Percentiles rank a stretch among this genome's conserved stretches.
These are phyloP conservation scores for Solanum sparsipilum DNA, from an alignment of 257 asterid species.

Conservation along the genomic window DNA sequence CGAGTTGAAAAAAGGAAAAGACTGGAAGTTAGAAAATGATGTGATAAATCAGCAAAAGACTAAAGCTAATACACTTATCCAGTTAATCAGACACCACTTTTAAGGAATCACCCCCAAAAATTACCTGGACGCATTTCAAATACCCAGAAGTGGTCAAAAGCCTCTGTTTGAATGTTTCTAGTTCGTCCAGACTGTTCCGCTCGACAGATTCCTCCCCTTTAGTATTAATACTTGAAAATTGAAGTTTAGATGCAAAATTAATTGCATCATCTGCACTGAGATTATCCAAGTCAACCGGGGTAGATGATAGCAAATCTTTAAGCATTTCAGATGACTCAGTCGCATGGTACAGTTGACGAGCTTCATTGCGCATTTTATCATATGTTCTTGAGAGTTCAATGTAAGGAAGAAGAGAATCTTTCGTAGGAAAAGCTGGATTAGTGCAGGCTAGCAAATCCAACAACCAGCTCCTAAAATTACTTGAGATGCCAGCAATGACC, in stretches of 20 bases:
- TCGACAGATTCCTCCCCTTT: conserved; percentile 48
- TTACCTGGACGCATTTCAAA: conserved; percentile 94
- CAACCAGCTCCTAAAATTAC: conserved; percentile 57
- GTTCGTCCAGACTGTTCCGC: conserved; percentile 50
- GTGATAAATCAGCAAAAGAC: background rate
- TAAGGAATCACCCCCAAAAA: background rate
- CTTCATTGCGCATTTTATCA: conserved; percentile 86
- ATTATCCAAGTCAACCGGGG: conserved; percentile 45
- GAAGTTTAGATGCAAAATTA: conserved; percentile 62
- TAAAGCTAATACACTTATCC: background rate
- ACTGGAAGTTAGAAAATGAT: background rate
- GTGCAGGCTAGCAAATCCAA: conserved; percentile 75
- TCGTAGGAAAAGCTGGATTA: conserved; percentile 87
- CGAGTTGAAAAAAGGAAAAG: background rate
- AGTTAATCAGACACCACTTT: background rate
- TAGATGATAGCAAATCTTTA: conserved; percentile 42
- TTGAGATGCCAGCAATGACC: conserved; percentile 36
- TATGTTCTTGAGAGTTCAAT: conserved; percentile 91
- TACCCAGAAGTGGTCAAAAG: conserved; percentile 87
- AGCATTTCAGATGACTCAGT: conserved; percentile 59
- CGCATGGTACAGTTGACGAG: conserved; percentile 58
- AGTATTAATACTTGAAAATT: conserved; percentile 27
- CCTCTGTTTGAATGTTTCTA: conserved; percentile 83
- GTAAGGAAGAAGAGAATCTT: conserved; percentile 77
- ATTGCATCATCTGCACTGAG: conserved; percentile 81